These are phyloP conservation scores for Crithidia expoeki DNA, from an alignment of 208 protist species.

Conservation along the genomic window DNA sequence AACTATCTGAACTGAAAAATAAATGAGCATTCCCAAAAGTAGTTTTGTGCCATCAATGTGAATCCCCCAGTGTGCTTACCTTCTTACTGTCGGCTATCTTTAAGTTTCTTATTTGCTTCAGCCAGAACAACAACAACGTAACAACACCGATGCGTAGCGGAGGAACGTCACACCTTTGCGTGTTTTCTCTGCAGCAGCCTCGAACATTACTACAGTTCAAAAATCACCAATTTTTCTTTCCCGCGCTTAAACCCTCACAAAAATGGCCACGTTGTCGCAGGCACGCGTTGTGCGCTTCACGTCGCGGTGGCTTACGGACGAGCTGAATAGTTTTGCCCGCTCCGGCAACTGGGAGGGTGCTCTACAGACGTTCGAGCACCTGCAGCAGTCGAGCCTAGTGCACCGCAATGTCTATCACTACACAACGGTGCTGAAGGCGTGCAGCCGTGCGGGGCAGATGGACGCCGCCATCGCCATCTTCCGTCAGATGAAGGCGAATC, in stretches of 20 bases:
- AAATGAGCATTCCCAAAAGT: too few relatives aligned
- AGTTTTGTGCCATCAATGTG: too few relatives aligned
- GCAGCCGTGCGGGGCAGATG: slow-evolving; percentile 72
- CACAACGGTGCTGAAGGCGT: slow-evolving; percentile 85
- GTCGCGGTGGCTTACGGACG: slow-evolving; percentile 86
- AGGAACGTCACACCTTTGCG: too few relatives aligned
- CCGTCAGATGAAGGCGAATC: slow-evolving; percentile 67
- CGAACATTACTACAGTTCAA: too few relatives aligned
- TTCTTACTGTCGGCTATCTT: too few relatives aligned
- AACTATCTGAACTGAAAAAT: too few relatives aligned
- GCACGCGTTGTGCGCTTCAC: slow-evolving; percentile 70
- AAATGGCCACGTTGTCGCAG: slow-evolving; percentile 73
- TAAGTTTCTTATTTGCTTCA: too few relatives aligned
- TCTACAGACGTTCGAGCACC: slow-evolving; percentile 60
- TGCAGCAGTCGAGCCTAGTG: slow-evolving; percentile 73
- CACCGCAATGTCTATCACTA: slow-evolving; percentile 91
- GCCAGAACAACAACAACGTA: too few relatives aligned
- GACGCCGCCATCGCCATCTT: slow-evolving; percentile 69
- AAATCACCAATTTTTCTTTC: background rate
- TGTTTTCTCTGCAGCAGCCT: too few relatives aligned
- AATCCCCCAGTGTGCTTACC: too few relatives aligned
- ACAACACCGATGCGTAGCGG: too few relatives aligned
- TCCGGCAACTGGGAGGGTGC: slow-evolving; percentile 85
- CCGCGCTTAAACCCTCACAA: background rate
- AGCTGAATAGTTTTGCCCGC: slow-evolving; percentile 73